These are phyloP conservation scores for Penicillium sp. DNA, from an alignment of 2,329 filamentous ascomycete genomes.

Conservation along the genomic window DNA sequence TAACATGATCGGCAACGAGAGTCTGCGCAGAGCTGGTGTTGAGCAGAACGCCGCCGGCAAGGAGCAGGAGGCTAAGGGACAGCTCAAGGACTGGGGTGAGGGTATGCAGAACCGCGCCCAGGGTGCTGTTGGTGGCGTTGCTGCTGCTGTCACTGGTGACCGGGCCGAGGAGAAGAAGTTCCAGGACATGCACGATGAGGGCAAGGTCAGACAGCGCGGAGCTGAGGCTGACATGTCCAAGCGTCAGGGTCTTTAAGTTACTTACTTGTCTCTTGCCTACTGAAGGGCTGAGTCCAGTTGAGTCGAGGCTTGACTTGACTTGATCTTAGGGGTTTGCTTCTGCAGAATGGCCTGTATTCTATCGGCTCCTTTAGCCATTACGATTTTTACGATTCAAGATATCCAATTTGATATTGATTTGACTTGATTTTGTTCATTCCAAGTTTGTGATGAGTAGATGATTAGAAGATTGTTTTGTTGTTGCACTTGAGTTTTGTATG, in stretches of 20 bases:
- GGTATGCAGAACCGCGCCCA: conserved; percentile 68
- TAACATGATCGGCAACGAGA: conserved; percentile 71
- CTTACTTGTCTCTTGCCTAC: neutral
- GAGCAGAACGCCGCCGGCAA: conserved; percentile 80
- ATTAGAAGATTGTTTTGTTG: neutral
- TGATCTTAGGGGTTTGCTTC: neutral
- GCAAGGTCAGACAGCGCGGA: conserved; percentile 81
- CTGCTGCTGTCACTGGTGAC: conserved; percentile 74
- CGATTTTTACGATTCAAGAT: conserved; percentile 10
- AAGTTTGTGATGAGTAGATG: no score
- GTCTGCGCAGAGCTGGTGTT: conserved; percentile 70
- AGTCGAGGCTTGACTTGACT: neutral
- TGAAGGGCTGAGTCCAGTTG: no score
- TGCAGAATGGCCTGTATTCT: neutral
- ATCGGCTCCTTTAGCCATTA: neutral
- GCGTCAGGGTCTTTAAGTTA: conserved; percentile 21
- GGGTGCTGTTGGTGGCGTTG: conserved; percentile 69
- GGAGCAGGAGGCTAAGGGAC: conserved; percentile 77
- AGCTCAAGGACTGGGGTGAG: conserved; percentile 70
- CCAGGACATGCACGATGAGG: conserved; percentile 71
- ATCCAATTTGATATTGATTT: conserved; percentile 17
- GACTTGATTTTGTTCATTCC: neutral
- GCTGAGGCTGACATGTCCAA: conserved; percentile 80
- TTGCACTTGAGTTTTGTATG: neutral
- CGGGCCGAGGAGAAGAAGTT: conserved; percentile 63